Evolutionary conservation across 2,329 filamentous ascomycete genomes (phyloP).

Genomic region (Metarhizium sp.): DNA sequence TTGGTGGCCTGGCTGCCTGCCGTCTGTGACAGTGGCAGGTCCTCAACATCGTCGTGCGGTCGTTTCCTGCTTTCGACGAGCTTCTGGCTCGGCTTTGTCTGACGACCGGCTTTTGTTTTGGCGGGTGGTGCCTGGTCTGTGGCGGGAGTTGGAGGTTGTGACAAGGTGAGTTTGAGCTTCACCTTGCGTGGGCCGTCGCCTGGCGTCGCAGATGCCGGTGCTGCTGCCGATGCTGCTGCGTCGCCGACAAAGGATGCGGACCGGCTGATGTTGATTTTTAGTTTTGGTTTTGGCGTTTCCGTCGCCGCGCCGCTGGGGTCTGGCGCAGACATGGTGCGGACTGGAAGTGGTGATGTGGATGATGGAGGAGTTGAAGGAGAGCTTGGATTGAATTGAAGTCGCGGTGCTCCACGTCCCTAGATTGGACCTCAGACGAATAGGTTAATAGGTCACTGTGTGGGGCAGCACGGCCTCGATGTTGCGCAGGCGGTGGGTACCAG

Average conservation of each 20-base stretch:
- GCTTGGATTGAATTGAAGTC: too few relatives aligned
- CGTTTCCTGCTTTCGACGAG: slow-evolving; percentile 52
- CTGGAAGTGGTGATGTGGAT: neutral
- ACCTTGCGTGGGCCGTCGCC: slow-evolving; percentile 27
- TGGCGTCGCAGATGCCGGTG: slow-evolving; percentile 13
- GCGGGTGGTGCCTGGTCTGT: slow-evolving; percentile 7
- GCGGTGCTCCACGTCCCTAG: too few relatives aligned
- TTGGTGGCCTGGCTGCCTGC: slow-evolving; percentile 29
- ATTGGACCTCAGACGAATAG: too few relatives aligned
- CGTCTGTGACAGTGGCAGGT: slow-evolving; percentile 22
- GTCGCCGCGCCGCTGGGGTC: slow-evolving; percentile 13
- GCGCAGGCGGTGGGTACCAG: too few relatives aligned
- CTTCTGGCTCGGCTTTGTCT: slow-evolving; percentile 50
- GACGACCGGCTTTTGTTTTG: slow-evolving; percentile 52
- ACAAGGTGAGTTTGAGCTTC: slow-evolving; percentile 32
- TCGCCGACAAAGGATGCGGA: slow-evolving; percentile 25
- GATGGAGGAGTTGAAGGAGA: neutral
- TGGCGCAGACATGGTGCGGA: slow-evolving; percentile 20
- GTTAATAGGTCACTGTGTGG: neutral
- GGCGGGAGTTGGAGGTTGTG: slow-evolving; percentile 29
- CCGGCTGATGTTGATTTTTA: slow-evolving; percentile 30
- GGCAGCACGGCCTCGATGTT: too few relatives aligned
- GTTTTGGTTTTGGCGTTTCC: slow-evolving; percentile 25
- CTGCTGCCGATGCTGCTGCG: slow-evolving; percentile 8
- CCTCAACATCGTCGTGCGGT: slow-evolving; percentile 45